Base-by-base conservation (phyloP, 371 early-diverging fungal genomes). In the Mortierella sp. region DNA sequence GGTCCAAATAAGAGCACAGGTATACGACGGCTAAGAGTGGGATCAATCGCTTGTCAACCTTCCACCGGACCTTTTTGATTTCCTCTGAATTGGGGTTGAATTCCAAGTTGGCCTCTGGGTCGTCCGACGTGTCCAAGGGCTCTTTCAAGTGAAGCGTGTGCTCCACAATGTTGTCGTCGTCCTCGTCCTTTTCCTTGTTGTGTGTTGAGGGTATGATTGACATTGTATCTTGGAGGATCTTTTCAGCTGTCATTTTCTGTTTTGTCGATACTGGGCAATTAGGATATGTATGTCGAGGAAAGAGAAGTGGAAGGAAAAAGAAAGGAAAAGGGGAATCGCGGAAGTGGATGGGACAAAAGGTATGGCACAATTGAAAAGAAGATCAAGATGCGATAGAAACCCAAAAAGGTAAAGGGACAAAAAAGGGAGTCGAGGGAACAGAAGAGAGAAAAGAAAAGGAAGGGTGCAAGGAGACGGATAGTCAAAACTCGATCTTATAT, bases 11-110 rank as follows among this genome's bases (percentile, higher is more conserved):
- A 44, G 85, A 87, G 63, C 90, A 87, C 11, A 92, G 80, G 64
- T 92, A 92, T 9, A 90, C 78, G 5, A 89, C 29, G 53, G 89
- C 85, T n/a, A 88, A 80, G 37, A 88, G 85, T 2, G 91, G 91
- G 8, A 90, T 65, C 0, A 90, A 68, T 24, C 84, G 75, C 9
- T 80, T 80, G 47, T 90, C 91, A 14, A 87, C 68, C 63, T 90
- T 90, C 55, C 87, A 86, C 31, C 88, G 66, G 19, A 87, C 63
- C 22, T 65, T 61, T 37, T 43, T 64, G 31, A 80, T 55, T n/a
- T 85, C 86, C 19, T 72, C 66, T 16, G 80, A 76, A 50, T 80
- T 41, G 3, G 69, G 73, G 41, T 80, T 47, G 52, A 76, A 72
- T 61, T 9, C 4, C 6, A 37, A 31, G n/a, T n/a, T n/a, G 16